phyloP scores from a whole-genome alignment of 805 yeast species.

The Sporopachydermia lactativora region DNA sequence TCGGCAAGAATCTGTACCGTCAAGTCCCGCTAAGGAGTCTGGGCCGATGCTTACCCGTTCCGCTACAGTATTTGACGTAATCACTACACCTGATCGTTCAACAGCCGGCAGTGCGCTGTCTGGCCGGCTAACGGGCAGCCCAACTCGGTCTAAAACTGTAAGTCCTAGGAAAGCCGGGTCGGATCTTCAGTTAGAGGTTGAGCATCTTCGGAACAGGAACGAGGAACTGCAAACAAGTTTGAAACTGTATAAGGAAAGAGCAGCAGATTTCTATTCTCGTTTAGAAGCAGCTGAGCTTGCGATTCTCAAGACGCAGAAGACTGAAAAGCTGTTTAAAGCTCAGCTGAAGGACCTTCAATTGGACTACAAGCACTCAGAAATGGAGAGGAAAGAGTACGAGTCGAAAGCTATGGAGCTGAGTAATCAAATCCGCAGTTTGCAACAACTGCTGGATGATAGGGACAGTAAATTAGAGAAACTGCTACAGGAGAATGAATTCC shows the following conservation, averaged over 20 bases:
- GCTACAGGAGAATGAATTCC: not conserved
- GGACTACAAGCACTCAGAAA: constrained; percentile 12
- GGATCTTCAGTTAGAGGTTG: constrained; percentile 36
- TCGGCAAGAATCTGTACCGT: no score
- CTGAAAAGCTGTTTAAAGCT: constrained; percentile 36
- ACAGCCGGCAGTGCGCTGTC: no score
- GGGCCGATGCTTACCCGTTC: no score
- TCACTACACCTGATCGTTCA: no score
- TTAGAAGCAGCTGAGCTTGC: constrained; percentile 71
- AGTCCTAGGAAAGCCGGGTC: constrained; percentile 15
- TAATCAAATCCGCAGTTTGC: not conserved
- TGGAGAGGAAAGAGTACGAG: not conserved
- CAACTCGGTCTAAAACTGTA: no score
- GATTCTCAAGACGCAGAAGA: constrained; percentile 44
- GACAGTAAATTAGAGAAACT: not conserved
- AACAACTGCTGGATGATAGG: not conserved
- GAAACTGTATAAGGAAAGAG: constrained; percentile 50
- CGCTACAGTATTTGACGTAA: no score
- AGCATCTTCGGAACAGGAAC: constrained; percentile 41
- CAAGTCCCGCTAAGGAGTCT: no score
- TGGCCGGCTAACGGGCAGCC: no score
- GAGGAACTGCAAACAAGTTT: constrained; percentile 38
- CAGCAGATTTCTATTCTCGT: constrained; percentile 60
- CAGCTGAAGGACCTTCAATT: constrained; percentile 31
- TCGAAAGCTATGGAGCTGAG: not conserved